A percentile compares a stretch with the other conserved stretches of the same genome.
Evolutionary conservation across 2,329 filamentous ascomycete species (phyloP).

Genomic region (Hyphodiscus sp.): DNA sequence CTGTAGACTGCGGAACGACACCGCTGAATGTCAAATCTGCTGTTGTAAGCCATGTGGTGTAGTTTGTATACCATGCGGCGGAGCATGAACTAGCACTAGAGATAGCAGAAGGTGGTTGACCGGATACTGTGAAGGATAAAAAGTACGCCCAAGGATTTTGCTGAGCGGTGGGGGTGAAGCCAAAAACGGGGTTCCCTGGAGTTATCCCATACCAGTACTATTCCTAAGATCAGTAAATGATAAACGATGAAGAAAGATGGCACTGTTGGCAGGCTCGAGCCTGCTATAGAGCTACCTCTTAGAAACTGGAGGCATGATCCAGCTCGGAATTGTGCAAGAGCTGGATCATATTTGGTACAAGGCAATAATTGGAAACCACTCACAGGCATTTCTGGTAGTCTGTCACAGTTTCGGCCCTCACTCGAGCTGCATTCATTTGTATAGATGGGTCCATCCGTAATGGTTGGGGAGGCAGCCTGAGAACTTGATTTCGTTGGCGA

Average conservation of each 20-base stretch:
- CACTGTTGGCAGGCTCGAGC: background rate
- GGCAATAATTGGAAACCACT: background rate
- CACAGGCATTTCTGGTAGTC: background rate
- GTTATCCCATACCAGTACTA: background rate
- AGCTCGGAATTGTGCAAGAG: no score
- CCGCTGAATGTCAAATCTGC: background rate
- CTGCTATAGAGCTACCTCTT: background rate
- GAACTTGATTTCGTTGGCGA: background rate
- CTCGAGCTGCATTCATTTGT: background rate
- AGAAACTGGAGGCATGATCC: background rate
- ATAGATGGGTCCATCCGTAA: background rate
- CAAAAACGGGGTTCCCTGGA: background rate
- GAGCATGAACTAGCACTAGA: background rate
- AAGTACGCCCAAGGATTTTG: background rate
- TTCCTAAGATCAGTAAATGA: background rate
- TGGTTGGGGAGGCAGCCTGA: background rate
- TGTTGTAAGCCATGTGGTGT: background rate
- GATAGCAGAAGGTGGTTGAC: background rate
- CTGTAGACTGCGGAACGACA: background rate
- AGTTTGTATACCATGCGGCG: background rate
- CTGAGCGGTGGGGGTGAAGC: background rate
- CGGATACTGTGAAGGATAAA: background rate
- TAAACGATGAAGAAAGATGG: background rate
- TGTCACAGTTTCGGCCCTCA: background rate
- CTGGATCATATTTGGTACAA: background rate